Percentiles rank a stretch among this genome's conserved stretches.
Conservation (phyloP, 768 basidiomycete species). For the Lactarius indigo region DNA sequence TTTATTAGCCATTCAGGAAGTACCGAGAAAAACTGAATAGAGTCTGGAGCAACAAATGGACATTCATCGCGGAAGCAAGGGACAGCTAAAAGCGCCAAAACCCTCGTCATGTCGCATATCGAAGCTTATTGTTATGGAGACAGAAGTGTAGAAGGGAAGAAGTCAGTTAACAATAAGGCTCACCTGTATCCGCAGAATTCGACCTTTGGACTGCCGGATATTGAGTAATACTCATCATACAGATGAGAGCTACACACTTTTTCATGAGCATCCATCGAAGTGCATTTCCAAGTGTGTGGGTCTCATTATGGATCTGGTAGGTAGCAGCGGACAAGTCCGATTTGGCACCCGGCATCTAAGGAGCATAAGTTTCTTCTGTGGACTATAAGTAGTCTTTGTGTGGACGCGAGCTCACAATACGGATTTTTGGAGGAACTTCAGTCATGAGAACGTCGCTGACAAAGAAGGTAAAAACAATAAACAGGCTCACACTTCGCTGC, state of each 20-base stretch:
- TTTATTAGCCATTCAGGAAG: background rate
- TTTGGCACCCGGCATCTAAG: slow-evolving; percentile 77
- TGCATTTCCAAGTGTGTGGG: slow-evolving; percentile 94
- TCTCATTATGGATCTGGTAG: slow-evolving; percentile 89
- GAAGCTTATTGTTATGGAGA: slow-evolving; percentile 7
- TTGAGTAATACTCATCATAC: slow-evolving; percentile 9
- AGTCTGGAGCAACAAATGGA: background rate
- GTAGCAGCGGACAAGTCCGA: slow-evolving; percentile 85
- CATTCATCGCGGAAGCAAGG: background rate
- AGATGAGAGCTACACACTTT: slow-evolving; percentile 53
- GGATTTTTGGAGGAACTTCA: slow-evolving; percentile 18
- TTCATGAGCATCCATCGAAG: slow-evolving; percentile 99
- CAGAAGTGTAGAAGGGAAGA: background rate
- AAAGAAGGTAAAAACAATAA: background rate
- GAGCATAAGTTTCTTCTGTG: background rate
- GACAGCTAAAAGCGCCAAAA: background rate
- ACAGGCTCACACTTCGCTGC: background rate
- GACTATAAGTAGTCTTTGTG: background rate
- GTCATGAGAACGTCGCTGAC: slow-evolving; percentile 14
- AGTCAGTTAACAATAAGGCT: slow-evolving; percentile 28
- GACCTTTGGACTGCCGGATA: slow-evolving; percentile 72
- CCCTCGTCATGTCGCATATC: background rate
- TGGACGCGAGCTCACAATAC: slow-evolving; percentile 18
- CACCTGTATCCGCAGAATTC: slow-evolving; percentile 98
- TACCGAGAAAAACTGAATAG: background rate